These are phyloP conservation scores for Eutrema heterophyllum DNA, from an alignment of 345 rosid genomes.

Conservation along the genomic window DNA sequence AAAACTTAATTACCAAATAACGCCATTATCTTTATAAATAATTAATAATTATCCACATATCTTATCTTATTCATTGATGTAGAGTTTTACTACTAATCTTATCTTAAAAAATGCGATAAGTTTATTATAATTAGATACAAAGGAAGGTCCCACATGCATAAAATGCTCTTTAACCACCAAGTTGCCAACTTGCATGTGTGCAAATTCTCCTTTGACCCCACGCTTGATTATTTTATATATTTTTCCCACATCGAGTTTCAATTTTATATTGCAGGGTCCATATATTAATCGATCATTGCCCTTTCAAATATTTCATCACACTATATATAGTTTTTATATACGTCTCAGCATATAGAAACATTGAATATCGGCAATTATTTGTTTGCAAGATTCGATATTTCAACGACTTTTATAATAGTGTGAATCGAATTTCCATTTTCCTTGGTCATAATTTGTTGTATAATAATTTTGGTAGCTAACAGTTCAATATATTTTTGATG, in stretches of 20 bases:
- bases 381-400: constrained; percentile 12
- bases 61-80: not conserved
- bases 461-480: not conserved
- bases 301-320: constrained; percentile 12
- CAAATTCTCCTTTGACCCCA: constrained; percentile 32
- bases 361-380: constrained; percentile 12
- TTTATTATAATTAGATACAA: constrained; percentile 1
- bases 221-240: constrained; percentile 8
- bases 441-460: not conserved
- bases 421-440: constrained; percentile 8
- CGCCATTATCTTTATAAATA: not conserved
- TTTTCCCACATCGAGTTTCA: constrained; percentile 11
- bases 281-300: constrained; percentile 2
- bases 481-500: not conserved
- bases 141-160: constrained; percentile 27
- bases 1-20: not conserved
- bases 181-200: constrained; percentile 36
- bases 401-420: not conserved
- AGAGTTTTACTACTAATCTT: not conserved
- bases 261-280: constrained; percentile 1
- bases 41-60: constrained; percentile 1
- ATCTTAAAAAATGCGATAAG: constrained; percentile 7
- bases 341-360: constrained; percentile 20
- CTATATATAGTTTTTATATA: too few relatives aligned
- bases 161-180: constrained; percentile 31